A percentile compares a stretch with the other conserved stretches of the same genome.
Conservation (phyloP, 495 filamentous ascomycete species). For the Annulohypoxylon stygium region DNA sequence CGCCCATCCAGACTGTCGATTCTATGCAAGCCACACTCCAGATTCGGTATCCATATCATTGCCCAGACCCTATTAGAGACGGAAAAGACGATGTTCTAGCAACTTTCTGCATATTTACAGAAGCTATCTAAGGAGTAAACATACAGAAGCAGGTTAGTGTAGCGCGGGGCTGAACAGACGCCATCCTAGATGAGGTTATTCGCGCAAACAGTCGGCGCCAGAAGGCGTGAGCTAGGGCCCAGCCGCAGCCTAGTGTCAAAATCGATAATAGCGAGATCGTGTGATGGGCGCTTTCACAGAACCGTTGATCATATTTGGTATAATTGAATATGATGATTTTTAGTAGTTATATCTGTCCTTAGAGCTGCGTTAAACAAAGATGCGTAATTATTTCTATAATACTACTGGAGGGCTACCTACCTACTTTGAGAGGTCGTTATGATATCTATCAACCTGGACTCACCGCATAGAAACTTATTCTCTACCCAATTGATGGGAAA, state of each 20-base stretch:
- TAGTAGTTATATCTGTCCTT: neutral
- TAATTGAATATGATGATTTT: neutral
- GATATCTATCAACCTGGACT: no score
- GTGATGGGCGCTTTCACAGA: constrained; percentile 1
- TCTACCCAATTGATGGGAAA: no score
- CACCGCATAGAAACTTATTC: no score
- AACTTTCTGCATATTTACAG: neutral
- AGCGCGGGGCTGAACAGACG: constrained; percentile 7
- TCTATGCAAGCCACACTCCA: constrained; percentile 1
- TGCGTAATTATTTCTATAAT: neutral
- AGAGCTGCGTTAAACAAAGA: neutral
- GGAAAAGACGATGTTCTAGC: neutral
- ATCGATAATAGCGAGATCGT: neutral
- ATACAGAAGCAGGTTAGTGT: constrained; percentile 11
- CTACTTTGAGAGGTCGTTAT: no score
- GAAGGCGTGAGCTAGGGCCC: constrained; percentile 10
- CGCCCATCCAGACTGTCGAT: neutral
- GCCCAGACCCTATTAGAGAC: neutral
- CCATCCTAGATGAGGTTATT: constrained; percentile 21
- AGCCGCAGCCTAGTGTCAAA: constrained; percentile 9
- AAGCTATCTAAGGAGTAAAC: neutral
- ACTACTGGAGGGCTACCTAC: neutral
- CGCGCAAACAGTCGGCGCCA: constrained; percentile 11
- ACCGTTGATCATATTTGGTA: no score
- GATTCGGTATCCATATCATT: constrained; percentile 5